Conservation (phyloP, 768 basidiomycete species). For the Boletus insuetus region DNA sequence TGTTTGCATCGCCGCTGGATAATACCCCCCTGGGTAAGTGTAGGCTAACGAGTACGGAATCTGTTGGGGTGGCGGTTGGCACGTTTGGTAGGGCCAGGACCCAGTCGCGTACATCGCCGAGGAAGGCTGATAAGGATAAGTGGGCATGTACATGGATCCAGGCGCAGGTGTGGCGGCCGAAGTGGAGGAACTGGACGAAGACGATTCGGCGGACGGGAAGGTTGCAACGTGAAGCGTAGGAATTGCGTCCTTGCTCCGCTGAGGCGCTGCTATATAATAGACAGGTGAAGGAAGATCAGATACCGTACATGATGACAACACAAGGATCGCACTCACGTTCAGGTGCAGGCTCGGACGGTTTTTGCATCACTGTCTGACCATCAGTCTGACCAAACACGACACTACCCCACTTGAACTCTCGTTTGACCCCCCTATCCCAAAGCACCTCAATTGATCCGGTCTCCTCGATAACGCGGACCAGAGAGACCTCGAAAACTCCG, state of each 20-base stretch:
- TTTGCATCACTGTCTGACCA: constrained; percentile 62
- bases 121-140: constrained; percentile 22
- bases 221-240: constrained; percentile 23
- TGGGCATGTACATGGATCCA: constrained; percentile 18
- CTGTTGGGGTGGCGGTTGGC: constrained; percentile 15
- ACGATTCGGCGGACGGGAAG: constrained; percentile 18
- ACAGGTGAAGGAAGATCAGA: constrained; percentile 11
- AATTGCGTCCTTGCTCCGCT: constrained; percentile 6
- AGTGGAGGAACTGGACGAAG: constrained; percentile 23
- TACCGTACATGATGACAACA: neutral
- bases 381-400: constrained; percentile 76
- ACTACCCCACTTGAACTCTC: constrained; percentile 82
- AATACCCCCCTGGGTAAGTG: constrained; percentile 23
- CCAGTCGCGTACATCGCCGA: constrained; percentile 21
- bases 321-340: constrained; percentile 39
- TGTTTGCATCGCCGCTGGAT: constrained; percentile 14
- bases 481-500: constrained; percentile 83
- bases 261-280: constrained; percentile 15
- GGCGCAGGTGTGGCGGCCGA: constrained; percentile 17
- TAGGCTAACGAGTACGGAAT: constrained; percentile 21
- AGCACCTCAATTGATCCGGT: constrained; percentile 72
- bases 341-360: constrained; percentile 56
- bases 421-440: constrained; percentile 72
- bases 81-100: constrained; percentile 34
- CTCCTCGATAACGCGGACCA: constrained; percentile 69